These are phyloP conservation scores for Orbilia brochopaga DNA, from an alignment of 2,329 filamentous ascomycete species.

Conservation along the genomic window DNA sequence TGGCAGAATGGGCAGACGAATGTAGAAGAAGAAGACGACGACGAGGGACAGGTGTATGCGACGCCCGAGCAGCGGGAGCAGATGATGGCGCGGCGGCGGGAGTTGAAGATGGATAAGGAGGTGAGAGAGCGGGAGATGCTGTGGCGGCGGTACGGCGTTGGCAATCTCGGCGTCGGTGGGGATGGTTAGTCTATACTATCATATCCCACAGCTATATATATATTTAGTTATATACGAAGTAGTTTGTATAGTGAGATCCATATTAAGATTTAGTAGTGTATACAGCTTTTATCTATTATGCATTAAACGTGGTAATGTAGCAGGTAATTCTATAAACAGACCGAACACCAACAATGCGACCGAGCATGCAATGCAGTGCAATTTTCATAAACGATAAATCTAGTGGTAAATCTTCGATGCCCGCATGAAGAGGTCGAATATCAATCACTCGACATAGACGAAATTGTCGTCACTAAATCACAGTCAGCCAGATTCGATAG, in stretches of 20 bases:
- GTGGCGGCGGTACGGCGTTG: slow-evolving; percentile 26
- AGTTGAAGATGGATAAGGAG: slow-evolving; percentile 38
- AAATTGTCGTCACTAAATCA: slow-evolving; percentile 46
- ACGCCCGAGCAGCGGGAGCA: slow-evolving; percentile 39
- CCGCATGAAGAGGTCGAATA: too few relatives aligned
- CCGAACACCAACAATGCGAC: too few relatives aligned
- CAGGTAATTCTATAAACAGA: too few relatives aligned
- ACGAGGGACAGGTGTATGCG: slow-evolving; percentile 42
- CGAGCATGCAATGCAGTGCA: neutral
- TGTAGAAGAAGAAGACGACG: slow-evolving; percentile 30
- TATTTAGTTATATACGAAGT: too few relatives aligned
- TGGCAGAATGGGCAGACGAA: neutral
- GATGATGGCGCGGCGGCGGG: slow-evolving; percentile 27
- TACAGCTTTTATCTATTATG: too few relatives aligned
- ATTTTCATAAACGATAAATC: neutral
- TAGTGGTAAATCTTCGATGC: too few relatives aligned
- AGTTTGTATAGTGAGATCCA: too few relatives aligned
- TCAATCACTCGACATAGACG: slow-evolving; percentile 47
- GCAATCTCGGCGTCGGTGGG: slow-evolving; percentile 17
- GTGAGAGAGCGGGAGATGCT: slow-evolving; percentile 29
- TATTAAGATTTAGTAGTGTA: too few relatives aligned
- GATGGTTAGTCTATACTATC: neutral
- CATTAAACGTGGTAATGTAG: too few relatives aligned
- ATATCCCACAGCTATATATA: too few relatives aligned
- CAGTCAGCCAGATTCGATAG: neutral